Percentiles rank a stretch among this genome's conserved stretches.
These are phyloP conservation scores for Carex littledalei DNA, from an alignment of 176 grass and related monocot species.

Conservation along the genomic window DNA sequence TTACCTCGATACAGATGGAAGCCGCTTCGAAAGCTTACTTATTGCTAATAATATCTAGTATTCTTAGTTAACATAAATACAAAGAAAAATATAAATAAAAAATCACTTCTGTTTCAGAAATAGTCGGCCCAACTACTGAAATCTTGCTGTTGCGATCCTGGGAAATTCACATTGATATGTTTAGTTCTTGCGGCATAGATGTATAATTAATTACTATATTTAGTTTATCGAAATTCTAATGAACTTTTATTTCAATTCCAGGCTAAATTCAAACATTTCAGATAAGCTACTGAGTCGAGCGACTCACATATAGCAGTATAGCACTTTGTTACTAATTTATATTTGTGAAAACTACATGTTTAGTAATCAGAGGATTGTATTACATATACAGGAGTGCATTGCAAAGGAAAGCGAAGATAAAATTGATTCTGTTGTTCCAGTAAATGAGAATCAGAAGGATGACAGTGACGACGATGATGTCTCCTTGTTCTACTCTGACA, in stretches of 20 bases:
- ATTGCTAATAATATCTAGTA: neutral
- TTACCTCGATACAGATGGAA: neutral
- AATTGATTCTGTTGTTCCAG: conserved; percentile 34
- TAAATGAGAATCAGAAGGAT: conserved; percentile 44
- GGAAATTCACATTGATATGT: neutral
- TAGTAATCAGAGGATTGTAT: neutral
- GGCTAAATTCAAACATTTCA: neutral
- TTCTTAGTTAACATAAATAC: neutral
- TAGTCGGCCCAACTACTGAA: neutral
- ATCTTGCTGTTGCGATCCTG: neutral
- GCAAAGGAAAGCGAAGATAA: conserved; percentile 78
- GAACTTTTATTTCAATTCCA: neutral
- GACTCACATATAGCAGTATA: neutral
- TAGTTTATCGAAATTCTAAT: neutral
- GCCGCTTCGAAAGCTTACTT: neutral
- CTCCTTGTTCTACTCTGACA: conserved; percentile 85
- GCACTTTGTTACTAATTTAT: neutral
- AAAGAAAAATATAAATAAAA: too few species aligned
- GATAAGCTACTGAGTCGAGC: neutral
- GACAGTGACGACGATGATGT: conserved; percentile 27
- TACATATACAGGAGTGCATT: conserved; percentile 50
- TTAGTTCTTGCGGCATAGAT: neutral
- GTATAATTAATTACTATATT: neutral
- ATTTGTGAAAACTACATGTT: neutral
- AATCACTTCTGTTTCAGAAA: neutral